Evolutionary conservation across 805 yeast species (phyloP), one percentile per base, ranked within the genome.

Genomic region (Hanseniaspora lindneri): DNA sequence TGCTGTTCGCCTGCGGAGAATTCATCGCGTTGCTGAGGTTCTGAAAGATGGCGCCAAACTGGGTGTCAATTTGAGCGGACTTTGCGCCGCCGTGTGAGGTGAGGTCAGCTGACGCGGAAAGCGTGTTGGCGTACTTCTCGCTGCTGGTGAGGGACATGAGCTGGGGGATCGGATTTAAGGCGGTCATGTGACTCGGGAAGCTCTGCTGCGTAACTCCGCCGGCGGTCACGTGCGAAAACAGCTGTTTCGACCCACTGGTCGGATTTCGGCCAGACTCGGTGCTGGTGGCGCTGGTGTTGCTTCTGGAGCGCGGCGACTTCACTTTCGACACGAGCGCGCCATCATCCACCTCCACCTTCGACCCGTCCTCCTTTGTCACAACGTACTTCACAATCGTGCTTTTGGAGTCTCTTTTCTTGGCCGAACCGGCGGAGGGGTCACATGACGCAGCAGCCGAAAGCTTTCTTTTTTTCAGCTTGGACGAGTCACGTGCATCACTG

Each of bases 121-220:
- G 56, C 33, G 53, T 51, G 16, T 57, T 56, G 8, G 58, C 60
- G 41, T 53, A 58, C 34, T 56, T 58, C 34, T 57, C 62, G 14
- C 60, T 56, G 36, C 56, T 64, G 50, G 54, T 62, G 57, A 54
- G 55, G 40, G 53, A 61, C 60, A 51, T 60, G 49, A 54, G 57
- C 37, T 51, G 64, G 43, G 53, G 67, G 51, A 47, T 49, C 53
- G 39, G 55, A 27, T 9, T 27, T 11, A 27, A 11, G n/a, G n/a
- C 54, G 62, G 11, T 24, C 29, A 56, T 61, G 24, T 54, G 62
- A 27, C 53, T 51, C 32, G 55, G 60, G 39, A 56, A 59, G 24
- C 56, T 60, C 13, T 52, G 56, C 20, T 55, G 60, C 17, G 51
- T 4, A n/a, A 14, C 23, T 16, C 16, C 24, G 27, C 17, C 39